Percentiles rank a stretch among this genome's conserved stretches.
Evolutionary conservation across 768 basidiomycete genomes (phyloP).

Genomic region (Cystobasidium onofrii): DNA sequence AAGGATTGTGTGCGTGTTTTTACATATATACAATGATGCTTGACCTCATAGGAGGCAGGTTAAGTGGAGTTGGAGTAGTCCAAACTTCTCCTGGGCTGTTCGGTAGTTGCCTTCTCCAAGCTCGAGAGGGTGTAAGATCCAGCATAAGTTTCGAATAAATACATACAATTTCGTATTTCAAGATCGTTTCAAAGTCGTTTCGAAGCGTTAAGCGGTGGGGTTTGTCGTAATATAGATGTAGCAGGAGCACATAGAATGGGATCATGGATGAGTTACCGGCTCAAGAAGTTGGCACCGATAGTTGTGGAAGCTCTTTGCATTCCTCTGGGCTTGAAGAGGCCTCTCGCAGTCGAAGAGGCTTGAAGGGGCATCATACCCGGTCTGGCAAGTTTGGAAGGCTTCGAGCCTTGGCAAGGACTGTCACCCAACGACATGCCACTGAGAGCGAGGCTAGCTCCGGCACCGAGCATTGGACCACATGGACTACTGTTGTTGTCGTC

Average conservation of each 20-base stretch:
- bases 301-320: constrained; percentile 6
- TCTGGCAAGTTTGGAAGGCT: background rate
- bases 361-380: constrained; percentile 1
- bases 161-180: background rate
- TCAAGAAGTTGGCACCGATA: background rate
- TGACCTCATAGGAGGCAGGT: no score
- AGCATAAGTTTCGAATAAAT: no score
- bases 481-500: constrained; percentile 1
- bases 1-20: no score
- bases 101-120: no score
- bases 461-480: constrained; percentile 11
- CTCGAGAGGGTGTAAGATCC: no score
- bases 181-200: background rate
- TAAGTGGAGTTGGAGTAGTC: no score
- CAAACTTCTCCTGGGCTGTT: no score
- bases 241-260: background rate
- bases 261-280: background rate
- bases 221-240: background rate
- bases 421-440: constrained; percentile 5
- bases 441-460: background rate
- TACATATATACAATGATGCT: no score
- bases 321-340: background rate
- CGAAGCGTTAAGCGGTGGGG: background rate
- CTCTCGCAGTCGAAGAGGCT: background rate
- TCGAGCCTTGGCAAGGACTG: constrained; percentile 2